These are phyloP conservation scores for Cylindrotheca fusiformis DNA, from an alignment of 108 stramenopile genomes.

Conservation along the genomic window DNA sequence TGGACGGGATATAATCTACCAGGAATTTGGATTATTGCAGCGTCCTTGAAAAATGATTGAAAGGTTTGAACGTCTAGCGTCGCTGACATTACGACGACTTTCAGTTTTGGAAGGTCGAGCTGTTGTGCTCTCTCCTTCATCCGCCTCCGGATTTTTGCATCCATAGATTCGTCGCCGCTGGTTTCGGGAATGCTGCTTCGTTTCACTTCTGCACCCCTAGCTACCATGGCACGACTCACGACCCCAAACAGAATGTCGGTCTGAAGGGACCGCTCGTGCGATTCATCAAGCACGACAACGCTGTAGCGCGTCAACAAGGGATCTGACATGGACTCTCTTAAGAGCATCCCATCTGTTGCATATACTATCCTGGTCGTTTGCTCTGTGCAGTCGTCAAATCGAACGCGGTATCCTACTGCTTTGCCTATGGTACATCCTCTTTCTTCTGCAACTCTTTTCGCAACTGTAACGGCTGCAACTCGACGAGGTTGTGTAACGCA, in stretches of 20 bases:
- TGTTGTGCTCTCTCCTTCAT: constrained; percentile 43
- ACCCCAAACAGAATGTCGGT: constrained; percentile 97
- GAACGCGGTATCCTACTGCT: constrained; percentile 89
- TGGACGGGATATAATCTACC: constrained; percentile 89
- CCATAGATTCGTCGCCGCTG: constrained; percentile 16
- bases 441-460: constrained; percentile 90
- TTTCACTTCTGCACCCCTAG: constrained; percentile 26
- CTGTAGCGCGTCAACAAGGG: constrained; percentile 79
- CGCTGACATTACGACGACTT: constrained; percentile 96
- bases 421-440: constrained; percentile 56
- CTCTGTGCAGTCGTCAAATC: constrained; percentile 91
- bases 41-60: constrained; percentile 64
- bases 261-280: constrained; percentile 93
- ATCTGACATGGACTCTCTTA: constrained; percentile 90
- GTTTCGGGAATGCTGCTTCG: background rate
- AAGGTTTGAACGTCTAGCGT: constrained; percentile 91
- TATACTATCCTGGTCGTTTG: constrained; percentile 80
- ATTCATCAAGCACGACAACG: constrained; percentile 94
- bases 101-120: constrained; percentile 64
- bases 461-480: constrained; percentile 96
- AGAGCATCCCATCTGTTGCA: constrained; percentile 96
- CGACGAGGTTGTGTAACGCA: constrained; percentile 94
- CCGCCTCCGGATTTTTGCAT: constrained; percentile 37
- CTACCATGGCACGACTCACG: constrained; percentile 74
- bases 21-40: constrained; percentile 74